Evolutionary conservation across 2,329 filamentous ascomycete genomes (phyloP), one percentile per base, ranked within the genome.

Genomic region (Incumbomyces delicatus): DNA sequence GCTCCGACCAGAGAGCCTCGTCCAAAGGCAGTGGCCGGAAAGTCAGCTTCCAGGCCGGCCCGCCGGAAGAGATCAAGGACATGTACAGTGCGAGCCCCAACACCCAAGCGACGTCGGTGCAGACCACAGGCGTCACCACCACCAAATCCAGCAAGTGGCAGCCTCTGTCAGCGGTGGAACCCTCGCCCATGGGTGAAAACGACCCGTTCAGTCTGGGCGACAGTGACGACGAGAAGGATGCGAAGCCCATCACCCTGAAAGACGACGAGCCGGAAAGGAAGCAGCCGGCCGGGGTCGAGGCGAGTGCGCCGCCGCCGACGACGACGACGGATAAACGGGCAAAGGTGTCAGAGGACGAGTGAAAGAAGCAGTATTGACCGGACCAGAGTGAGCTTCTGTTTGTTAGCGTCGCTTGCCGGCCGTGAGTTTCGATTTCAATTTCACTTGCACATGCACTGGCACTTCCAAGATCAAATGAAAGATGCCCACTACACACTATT

Each of bases 201-300:
- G 92, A 98, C 61, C 92, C 92, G 0, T 98, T 98, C 68, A 95
- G 88, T 60, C 75, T 98, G 12, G 92, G 92, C 4, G 90, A 96
- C 58, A 94, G 87, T 60, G 90, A 96, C 56, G 89, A 95, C 56
- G 92, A 98, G 66, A 84, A 84, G 57, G 86, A 89, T 44, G 66
- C 71, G 13, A 92, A 88, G 67, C 74, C 76, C 40, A 81, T 81
- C 62, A 78, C 81, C 48, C 59, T 70, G 40, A 70, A 72, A 46
- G 64, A 73, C 44, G 74, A 75, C 35, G 69, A 68, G 59, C 69
- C 74, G 22, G 51, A 34, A 62, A 62, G 72, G 50, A 77, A 78
- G 63, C 66, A 68, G 53, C n/a, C n/a, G n/a, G 63, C 66, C 16
- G 72, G 71, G 30, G 20, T 33, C 6, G 63, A 65, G 20, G 60